Evolutionary conservation across 2,329 filamentous ascomycete species (phyloP).

Genomic region (Exophiala phaeomuriformis): DNA sequence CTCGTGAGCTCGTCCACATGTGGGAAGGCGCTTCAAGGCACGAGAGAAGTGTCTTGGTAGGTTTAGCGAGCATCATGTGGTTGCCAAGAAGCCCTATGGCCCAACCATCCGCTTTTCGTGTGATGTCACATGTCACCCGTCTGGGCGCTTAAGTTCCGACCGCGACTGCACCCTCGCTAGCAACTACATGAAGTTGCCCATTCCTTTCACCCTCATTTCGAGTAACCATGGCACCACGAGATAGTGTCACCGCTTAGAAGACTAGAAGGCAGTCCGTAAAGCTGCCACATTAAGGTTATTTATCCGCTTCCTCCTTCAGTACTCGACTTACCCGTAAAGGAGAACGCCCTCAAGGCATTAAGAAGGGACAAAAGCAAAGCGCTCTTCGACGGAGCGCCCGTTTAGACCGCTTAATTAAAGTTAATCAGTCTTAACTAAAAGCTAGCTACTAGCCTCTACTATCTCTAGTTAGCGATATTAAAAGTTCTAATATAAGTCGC

Average conservation of each 20-base stretch:
- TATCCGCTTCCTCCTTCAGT: conserved; percentile 6
- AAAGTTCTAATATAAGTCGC: conserved; percentile 3
- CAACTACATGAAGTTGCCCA: conserved; percentile 7
- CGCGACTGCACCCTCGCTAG: background rate
- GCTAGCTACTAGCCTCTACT: background rate
- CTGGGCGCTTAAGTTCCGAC: conserved; percentile 2
- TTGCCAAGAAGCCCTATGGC: background rate
- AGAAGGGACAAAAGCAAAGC: conserved; percentile 10
- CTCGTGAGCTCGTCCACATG: no score
- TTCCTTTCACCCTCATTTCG: conserved; percentile 9
- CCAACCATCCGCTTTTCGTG: background rate
- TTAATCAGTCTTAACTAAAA: conserved; percentile 7
- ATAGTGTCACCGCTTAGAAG: conserved; percentile 7
- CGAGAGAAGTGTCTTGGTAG: no score
- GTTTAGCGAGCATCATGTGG: no score
- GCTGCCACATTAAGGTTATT: conserved; percentile 5
- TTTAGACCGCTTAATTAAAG: conserved; percentile 4
- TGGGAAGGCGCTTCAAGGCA: no score
- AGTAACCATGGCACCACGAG: conserved; percentile 10
- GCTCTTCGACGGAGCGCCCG: conserved; percentile 9
- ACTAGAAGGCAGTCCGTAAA: conserved; percentile 2
- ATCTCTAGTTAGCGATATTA: conserved; percentile 8
- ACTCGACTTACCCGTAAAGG: conserved; percentile 6
- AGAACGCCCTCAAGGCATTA: conserved; percentile 6
- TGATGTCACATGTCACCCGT: background rate